Conservation (phyloP, 2,329 filamentous ascomycete species). For the Pseudocercospora cruenta region DNA sequence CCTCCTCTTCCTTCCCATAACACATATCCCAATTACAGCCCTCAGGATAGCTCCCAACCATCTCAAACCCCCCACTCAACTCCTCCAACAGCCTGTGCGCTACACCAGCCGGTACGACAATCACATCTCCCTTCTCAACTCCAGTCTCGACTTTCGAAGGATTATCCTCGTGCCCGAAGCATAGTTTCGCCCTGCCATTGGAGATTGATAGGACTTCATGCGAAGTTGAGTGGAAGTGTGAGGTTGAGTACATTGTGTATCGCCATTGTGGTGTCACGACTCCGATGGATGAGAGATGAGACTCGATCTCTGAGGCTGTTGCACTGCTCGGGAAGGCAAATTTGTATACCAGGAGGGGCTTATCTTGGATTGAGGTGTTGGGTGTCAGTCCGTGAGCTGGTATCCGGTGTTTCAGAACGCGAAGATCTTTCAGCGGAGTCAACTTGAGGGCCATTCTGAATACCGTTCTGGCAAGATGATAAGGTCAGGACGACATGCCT, state of each 20-base stretch:
- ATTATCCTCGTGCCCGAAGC: constrained; percentile 69
- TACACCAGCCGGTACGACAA: constrained; percentile 69
- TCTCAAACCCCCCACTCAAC: constrained; percentile 59
- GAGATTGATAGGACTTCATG: constrained; percentile 69
- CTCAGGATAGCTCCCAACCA: constrained; percentile 68
- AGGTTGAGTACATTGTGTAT: constrained; percentile 68
- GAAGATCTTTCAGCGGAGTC: constrained; percentile 55
- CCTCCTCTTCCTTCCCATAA: constrained; percentile 64
- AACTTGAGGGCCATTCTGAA: constrained; percentile 32
- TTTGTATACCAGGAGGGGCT: constrained; percentile 69
- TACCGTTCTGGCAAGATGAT: not conserved
- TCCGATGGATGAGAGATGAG: constrained; percentile 57
- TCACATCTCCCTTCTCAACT: constrained; percentile 63
- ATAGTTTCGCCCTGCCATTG: constrained; percentile 61
- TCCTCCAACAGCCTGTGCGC: constrained; percentile 66
- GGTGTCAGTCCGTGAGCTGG: constrained; percentile 59
- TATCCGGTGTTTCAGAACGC: constrained; percentile 63
- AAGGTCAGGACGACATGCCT: not conserved
- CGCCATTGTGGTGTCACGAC: constrained; percentile 68
- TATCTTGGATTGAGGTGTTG: constrained; percentile 66
- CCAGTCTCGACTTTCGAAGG: constrained; percentile 58
- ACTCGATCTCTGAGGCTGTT: constrained; percentile 57
- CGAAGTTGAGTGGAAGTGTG: constrained; percentile 69
- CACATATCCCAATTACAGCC: constrained; percentile 71
- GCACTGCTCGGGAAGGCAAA: constrained; percentile 53